Base-by-base conservation (phyloP, 768 basidiomycete species). In the Tricholoma matsutake region DNA sequence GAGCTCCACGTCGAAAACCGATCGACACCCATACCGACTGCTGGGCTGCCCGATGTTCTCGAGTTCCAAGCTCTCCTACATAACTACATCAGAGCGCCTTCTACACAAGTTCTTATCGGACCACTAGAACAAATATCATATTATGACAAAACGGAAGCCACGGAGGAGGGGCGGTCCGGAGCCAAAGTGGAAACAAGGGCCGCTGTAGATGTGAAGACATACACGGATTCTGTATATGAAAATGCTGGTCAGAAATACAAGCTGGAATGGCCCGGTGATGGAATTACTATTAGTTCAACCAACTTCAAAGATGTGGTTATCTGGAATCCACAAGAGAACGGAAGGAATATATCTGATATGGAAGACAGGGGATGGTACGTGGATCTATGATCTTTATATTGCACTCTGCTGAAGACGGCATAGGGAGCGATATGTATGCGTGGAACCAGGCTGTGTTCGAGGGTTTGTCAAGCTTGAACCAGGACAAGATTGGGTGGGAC, bases 1-100 rank as follows among this genome's bases (percentile, higher is more conserved):
- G 85, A 89, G 68, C 80, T 97, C 6, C 87, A 91, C 68, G 89
- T 98, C 63, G 80, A 80, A 64, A 96, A 97, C 69, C 80, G 85
- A 0, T 85, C 85, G 6, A 67, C 74, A 1, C 43, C 18, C 7
- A 10, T 10, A 45, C 76, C 79, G 14, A 72, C 73, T 20, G 62
- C 65, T 4, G 71, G 71, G 54, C 74, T 73, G 3, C 68, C 76
- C 0, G 79, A 83, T 45, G 63, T 69, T 4, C 81, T 98, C 43
- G 86, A 89, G 70, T 98, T 96, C 79, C 97, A 99, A 72, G 91
- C 94, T 1, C 81, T 98, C 49, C 82, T 99, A 57, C 97, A 99
- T 75, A 94, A 85, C 54, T 99, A 99, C 75, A 82, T 97, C 64
- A 83, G 82, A 9, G 84, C 85, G 49, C 85, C 89, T 49, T 75